Conservation (phyloP, 2,329 filamentous ascomycete species). For the Stemphylium lycopersici region DNA sequence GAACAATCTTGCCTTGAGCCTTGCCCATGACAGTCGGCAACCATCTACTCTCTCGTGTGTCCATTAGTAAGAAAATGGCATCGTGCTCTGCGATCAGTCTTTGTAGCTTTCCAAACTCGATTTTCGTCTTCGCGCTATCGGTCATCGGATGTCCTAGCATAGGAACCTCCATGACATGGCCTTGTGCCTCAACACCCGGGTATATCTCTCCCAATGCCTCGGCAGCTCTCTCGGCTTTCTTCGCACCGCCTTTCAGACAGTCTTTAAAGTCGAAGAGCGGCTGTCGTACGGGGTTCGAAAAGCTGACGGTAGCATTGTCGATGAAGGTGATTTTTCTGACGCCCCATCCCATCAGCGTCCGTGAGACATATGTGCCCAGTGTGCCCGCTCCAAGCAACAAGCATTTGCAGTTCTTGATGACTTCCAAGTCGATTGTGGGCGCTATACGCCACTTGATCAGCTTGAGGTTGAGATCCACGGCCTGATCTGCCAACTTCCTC, state of each 20-base stretch:
- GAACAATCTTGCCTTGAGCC: constrained; percentile 87
- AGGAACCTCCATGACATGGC: constrained; percentile 83
- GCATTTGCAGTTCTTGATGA: constrained; percentile 88
- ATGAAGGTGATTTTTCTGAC: constrained; percentile 95
- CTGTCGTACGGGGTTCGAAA: constrained; percentile 94
- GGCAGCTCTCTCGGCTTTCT: constrained; percentile 82
- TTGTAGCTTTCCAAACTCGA: constrained; percentile 77
- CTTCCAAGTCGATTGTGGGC: constrained; percentile 83
- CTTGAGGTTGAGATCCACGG: constrained; percentile 94
- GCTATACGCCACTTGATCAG: constrained; percentile 99
- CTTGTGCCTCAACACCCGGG: constrained; percentile 82
- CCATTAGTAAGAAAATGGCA: constrained; percentile 95
- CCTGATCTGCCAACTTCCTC: constrained; percentile 82
- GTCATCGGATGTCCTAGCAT: constrained; percentile 93
- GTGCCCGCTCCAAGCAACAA: constrained; percentile 91
- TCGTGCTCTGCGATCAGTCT: constrained; percentile 83
- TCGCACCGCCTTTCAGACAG: constrained; percentile 81
- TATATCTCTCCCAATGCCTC: constrained; percentile 84
- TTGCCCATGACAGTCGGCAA: constrained; percentile 96
- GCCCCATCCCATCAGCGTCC: constrained; percentile 93
- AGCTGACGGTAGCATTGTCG: constrained; percentile 91
- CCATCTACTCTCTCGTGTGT: constrained; percentile 93
- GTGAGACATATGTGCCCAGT: constrained; percentile 88
- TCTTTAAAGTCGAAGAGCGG: constrained; percentile 91
- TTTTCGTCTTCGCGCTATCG: constrained; percentile 71